Evolutionary conservation across 257 asterid genomes (phyloP).

Genomic region (Petunia axillaris): DNA sequence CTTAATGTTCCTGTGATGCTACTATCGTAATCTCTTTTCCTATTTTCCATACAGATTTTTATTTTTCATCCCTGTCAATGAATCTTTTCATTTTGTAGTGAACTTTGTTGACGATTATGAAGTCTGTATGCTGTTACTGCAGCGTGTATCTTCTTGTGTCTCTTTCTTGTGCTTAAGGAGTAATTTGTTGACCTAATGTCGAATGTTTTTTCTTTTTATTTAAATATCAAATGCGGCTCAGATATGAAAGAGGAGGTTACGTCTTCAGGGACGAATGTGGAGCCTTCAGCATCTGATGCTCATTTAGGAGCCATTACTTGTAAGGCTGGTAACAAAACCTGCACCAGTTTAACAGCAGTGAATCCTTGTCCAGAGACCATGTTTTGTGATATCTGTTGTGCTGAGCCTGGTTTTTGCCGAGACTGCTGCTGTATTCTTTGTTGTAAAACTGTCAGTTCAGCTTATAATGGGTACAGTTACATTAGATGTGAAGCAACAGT

Average conservation of each 20-base stretch:
- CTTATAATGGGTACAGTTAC: conserved; percentile 44
- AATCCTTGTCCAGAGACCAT: conserved; percentile 42
- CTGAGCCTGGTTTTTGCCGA: conserved; percentile 69
- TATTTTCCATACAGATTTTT: not conserved
- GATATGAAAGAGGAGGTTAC: conserved; percentile 24
- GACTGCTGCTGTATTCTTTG: conserved; percentile 87
- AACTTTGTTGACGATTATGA: conserved; percentile 4
- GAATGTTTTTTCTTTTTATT: not conserved
- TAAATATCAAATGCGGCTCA: not conserved
- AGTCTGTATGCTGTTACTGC: not conserved
- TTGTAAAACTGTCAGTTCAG: conserved; percentile 45
- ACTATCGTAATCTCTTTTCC: not conserved
- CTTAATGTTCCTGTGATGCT: not conserved
- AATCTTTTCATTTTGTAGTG: not conserved
- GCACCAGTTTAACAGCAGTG: conserved; percentile 53
- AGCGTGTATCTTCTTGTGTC: not conserved
- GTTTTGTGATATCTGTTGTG: conserved; percentile 75
- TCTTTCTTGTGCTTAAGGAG: not conserved
- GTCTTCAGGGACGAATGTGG: conserved; percentile 22
- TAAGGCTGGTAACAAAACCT: conserved; percentile 62
- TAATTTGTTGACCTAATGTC: not conserved
- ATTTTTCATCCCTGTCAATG: not conserved
- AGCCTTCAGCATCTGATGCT: conserved; percentile 25
- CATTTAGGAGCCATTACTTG: conserved; percentile 38
- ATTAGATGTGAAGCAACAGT: conserved; percentile 63